Base-by-base conservation (phyloP, 306 rosid species). In the Acacia melanoxylon region DNA sequence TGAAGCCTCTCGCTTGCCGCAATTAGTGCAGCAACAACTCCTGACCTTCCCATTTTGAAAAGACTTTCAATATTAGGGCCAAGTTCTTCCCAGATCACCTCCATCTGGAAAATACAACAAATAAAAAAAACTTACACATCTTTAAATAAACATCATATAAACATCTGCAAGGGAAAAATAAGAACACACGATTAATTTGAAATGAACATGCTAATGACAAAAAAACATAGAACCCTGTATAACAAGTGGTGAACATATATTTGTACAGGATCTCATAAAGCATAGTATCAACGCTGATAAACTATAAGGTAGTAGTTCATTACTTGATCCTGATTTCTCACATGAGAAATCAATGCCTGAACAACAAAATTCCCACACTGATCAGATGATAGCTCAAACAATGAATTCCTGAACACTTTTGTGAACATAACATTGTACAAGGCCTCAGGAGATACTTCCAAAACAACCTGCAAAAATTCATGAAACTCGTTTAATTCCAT, bases 1-100 rank as follows among this genome's bases (percentile, higher is more conserved):
- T 88, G 97, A 85, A 93, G 96, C 89, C 93, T 92, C 86, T 89
- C 94, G 78, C 97, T 84, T 49, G 97, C 90, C 86, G 97, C 94
- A 76, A 92, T 74, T 15, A 90, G 88, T 15, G 97, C 90, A 82
- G 97, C 97, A 78, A 92, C 89, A 79, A 93, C 97, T 79, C 98
- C 98, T n/a, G 99, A 80, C 85, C 86, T 90, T 87, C 99, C 97
- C 94, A 90, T 87, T 86, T 89, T 83, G 59, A 95, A 86, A 81
- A 95, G 95, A 81, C 81, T 89, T 79, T 83, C 86, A 78, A 95
- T 77, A 63, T 90, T 95, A 42, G 86, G 85, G 75, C 92, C 96
- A 74, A 95, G 95, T 80, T 95, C 98, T 75, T 90, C 88, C 98
- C 97, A 95, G 22, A 92, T 85, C 86, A 91, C 79, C 83, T 89